These are phyloP conservation scores for Salix dunnii DNA, from an alignment of 345 rosid species.

Conservation along the genomic window DNA sequence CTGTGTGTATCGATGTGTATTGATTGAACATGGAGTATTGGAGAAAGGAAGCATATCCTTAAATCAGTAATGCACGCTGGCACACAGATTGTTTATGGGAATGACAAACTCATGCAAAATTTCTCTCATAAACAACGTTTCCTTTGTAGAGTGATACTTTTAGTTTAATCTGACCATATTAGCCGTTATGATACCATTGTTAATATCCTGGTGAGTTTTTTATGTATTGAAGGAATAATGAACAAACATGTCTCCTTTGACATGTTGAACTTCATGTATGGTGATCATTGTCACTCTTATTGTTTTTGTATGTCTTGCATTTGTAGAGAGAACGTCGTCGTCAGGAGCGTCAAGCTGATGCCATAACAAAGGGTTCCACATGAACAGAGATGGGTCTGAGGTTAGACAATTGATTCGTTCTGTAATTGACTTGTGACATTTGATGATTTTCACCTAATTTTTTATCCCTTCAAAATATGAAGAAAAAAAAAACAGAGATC, in stretches of 20 bases:
- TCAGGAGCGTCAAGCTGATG: constrained; percentile 33
- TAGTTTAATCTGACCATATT: background rate
- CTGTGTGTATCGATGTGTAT: background rate
- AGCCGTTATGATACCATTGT: background rate
- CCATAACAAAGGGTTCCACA: constrained; percentile 21
- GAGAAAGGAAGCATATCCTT: background rate
- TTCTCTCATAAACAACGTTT: background rate
- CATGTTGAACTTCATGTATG: background rate
- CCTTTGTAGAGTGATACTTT: background rate
- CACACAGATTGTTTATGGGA: background rate
- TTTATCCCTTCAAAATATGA: background rate
- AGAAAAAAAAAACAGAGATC: background rate
- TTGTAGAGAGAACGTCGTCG: constrained; percentile 35
- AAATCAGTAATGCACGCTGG: background rate
- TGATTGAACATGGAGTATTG: background rate
- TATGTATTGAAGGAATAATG: background rate
- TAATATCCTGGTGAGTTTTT: too few relatives aligned
- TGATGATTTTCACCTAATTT: background rate
- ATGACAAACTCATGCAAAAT: background rate
- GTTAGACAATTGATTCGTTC: background rate
- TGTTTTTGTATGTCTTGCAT: background rate
- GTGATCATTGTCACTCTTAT: background rate
- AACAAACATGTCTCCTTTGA: background rate
- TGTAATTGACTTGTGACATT: background rate
- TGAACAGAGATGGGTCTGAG: constrained; percentile 6